phyloP scores from a whole-genome alignment of 2,329 filamentous ascomycete genomes.

The Ceratocystis huliohia region DNA sequence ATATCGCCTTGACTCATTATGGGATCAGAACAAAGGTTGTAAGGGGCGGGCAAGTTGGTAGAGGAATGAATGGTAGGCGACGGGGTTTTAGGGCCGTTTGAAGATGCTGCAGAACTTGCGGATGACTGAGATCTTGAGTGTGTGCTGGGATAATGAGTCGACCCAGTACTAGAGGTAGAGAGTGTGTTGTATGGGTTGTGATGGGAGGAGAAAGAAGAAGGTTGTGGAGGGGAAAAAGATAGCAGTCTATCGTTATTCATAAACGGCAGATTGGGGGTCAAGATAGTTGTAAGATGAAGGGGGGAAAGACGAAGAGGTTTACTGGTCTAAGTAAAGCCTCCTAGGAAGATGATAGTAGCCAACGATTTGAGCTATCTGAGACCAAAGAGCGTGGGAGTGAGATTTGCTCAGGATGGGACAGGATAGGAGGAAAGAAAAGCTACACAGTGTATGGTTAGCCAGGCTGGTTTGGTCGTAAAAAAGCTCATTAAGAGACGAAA shows the following conservation, averaged over 20 bases:
- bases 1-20: constrained; percentile 83
- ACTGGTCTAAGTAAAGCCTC: not conserved
- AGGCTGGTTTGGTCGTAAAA: not conserved
- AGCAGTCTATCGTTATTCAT: constrained; percentile 57
- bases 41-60: constrained; percentile 31
- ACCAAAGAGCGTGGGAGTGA: not conserved
- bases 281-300: not conserved
- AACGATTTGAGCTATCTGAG: not conserved
- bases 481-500: constrained; percentile 1
- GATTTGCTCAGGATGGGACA: not conserved
- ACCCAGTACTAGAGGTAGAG: constrained; percentile 59
- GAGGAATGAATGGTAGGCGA: constrained; percentile 52
- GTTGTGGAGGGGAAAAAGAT: constrained; percentile 55
- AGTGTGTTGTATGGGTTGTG: constrained; percentile 48
- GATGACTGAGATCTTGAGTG: constrained; percentile 42
- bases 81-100: constrained; percentile 62
- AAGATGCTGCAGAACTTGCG: constrained; percentile 40
- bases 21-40: constrained; percentile 34
- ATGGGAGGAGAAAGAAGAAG: constrained; percentile 55
- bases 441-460: constrained; percentile 5
- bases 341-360: not conserved
- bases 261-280: constrained; percentile 41
- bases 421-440: not conserved
- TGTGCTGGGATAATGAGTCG: constrained; percentile 45
- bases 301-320: not conserved